Evolutionary conservation across 2,329 filamentous ascomycete genomes (phyloP), one percentile per base, ranked within the genome.

Genomic region (Penicillium verrucosum): DNA sequence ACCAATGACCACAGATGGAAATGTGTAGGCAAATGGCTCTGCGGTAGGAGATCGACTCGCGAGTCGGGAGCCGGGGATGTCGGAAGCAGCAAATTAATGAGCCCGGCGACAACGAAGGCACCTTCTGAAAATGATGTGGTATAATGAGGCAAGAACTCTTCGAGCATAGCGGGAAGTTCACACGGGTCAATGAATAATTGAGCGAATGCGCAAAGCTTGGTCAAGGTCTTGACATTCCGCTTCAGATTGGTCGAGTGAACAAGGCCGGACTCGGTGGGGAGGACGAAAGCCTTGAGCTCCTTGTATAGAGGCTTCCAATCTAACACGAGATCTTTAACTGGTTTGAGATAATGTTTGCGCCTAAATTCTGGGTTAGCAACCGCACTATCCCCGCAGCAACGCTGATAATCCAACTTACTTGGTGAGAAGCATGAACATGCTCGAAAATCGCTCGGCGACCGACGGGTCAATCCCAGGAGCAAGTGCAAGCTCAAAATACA

Each of bases 1-100:
- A 97, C 86, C 41, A 97, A 81, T 1, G 92, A 94, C 94, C 94
- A 99, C 1, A 97, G 77, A 73, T 99, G 94, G 79, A 99, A 99
- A 66, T 96, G 88, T 0, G 93, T 96, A 3, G 94, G 94, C 36
- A 97, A 78, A 68, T 95, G 93, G 69, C 93, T 87, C 63, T 92
- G 88, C 0, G 94, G 93, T 65, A 92, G 87, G n/a, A 96, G 85
- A 65, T 92, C 85, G 32, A 81, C 80, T 65, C 89, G 85, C 30
- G 85, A 85, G 27, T 85, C 81, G 4, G 91, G 89, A 3, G 74
- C 68, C 1, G 92, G 87, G 36, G 87, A 85, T 8, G 93, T 97
- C 18, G 94, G 94, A 59, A 99, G 82, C 67, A 99, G 80, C 61
- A 95, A 79, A 68, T 96, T 97, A 68, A 99, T 80, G 58, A 93